Percentiles rank a stretch among this genome's conserved stretches.
phyloP scores from a whole-genome alignment of 2,329 filamentous ascomycete species.

The Nothophoma quercina region DNA sequence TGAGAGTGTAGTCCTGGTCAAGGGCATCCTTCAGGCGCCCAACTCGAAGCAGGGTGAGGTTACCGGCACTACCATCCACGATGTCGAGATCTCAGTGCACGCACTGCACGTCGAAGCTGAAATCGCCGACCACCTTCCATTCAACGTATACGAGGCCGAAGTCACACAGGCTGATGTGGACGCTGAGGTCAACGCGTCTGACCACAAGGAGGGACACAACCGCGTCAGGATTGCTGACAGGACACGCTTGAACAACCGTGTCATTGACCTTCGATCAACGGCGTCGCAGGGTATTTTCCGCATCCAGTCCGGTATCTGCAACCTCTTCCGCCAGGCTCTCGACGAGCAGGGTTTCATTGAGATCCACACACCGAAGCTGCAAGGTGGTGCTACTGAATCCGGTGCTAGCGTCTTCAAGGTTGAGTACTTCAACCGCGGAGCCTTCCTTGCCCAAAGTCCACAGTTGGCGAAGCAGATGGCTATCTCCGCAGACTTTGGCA shows the following conservation, averaged over 20 bases:
- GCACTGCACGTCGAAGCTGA: constrained; percentile 68
- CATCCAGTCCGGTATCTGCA: constrained; percentile 80
- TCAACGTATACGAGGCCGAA: constrained; percentile 75
- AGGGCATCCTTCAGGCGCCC: constrained; percentile 75
- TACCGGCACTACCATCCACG: constrained; percentile 76
- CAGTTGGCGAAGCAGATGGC: constrained; percentile 94
- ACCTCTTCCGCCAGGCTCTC: constrained; percentile 78
- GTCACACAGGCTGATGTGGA: constrained; percentile 65
- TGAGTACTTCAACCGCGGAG: constrained; percentile 86
- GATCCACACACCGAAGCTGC: constrained; percentile 92
- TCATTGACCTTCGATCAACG: constrained; percentile 85
- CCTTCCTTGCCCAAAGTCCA: constrained; percentile 90
- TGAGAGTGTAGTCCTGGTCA: constrained; percentile 80
- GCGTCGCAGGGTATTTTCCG: constrained; percentile 88
- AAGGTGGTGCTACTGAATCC: constrained; percentile 88
- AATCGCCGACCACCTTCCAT: constrained; percentile 69
- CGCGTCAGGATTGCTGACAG: constrained; percentile 72
- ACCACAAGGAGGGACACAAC: constrained; percentile 62
- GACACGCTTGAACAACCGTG: constrained; percentile 77
- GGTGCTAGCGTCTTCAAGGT: constrained; percentile 91
- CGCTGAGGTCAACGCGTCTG: constrained; percentile 58
- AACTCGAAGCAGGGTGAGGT: constrained; percentile 71
- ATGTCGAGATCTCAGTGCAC: constrained; percentile 77
- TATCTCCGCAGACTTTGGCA: constrained; percentile 86
- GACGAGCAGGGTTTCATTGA: constrained; percentile 83